Evolutionary conservation across 176 grass and related monocot genomes (phyloP), one percentile per base, ranked within the genome.

Genomic region (Musa acuminata): DNA sequence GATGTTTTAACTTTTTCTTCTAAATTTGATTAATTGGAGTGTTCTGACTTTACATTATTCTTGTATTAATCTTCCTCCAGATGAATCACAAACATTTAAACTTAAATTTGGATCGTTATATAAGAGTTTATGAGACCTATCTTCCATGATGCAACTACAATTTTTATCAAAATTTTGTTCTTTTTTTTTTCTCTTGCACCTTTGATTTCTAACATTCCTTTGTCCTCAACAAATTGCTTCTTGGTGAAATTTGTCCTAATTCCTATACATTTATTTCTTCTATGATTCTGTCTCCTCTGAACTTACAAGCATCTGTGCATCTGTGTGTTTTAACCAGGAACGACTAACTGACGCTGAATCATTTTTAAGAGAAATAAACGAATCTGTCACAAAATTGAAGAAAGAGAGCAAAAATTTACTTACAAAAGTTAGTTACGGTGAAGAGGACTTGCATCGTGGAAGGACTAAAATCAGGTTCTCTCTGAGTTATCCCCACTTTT

Each of bases 361-460:
- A 91, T 80, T 80, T 72, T 88, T 93, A 82, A 87, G 83, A 69
- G 89, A 87, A 59, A 83, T 93, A 76, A 82, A 80, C 77, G 81
- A 65, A 73, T 91, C 88, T 43, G 83, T 89, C 69, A 59, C 82
- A 22, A 86, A 50, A 58, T 84, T 98, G 84, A 89, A 89, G 81
- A 98, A 89, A 85, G 77, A 77, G 64, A 87, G 83, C 53, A 98
- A 84, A 78, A 88, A 92, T 77, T 89, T 87, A 67, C 90, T 91
- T 69, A 80, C 77, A 67, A 91, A 89, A 92, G 68, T 84, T 72
- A 82, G 77, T 55, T 78, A 87, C 24, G 95, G 88, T 82, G 90
- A 98, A 85, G 89, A 92, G 76, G 89, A 93, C 82, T 68, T 98
- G 77, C 80, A 80, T 80, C 87, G 88, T 82, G 95, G 90, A 62